Conservation (phyloP, 805 yeast species). For the Pichia scutulata region DNA sequence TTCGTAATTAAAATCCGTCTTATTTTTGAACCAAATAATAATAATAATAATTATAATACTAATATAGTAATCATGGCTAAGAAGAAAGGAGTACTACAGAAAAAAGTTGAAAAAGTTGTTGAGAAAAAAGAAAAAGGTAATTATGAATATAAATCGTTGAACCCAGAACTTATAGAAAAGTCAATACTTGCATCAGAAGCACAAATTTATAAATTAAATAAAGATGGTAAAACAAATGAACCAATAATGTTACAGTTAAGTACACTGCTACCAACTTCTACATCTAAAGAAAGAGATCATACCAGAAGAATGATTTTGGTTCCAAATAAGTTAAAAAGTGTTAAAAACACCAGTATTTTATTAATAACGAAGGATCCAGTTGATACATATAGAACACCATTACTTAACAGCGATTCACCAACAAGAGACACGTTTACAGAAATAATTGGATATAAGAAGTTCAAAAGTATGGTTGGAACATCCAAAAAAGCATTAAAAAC, state of each 20-base stretch:
- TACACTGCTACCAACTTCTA: conserved; percentile 38
- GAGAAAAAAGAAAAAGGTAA: conserved; percentile 1
- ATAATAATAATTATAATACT: no score
- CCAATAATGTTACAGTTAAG: conserved; percentile 39
- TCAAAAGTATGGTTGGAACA: conserved; percentile 39
- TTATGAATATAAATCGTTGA: conserved; percentile 11
- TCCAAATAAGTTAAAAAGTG: conserved; percentile 40
- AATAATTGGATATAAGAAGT: conserved; percentile 50
- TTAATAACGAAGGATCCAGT: conserved; percentile 73
- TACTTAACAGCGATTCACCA: conserved; percentile 41
- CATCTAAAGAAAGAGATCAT: conserved; percentile 38
- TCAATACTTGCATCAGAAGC: conserved; percentile 24
- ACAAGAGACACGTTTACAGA: conserved; percentile 58
- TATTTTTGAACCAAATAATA: no score
- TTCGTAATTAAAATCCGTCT: not conserved
- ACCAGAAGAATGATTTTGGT: conserved; percentile 56
- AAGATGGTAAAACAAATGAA: conserved; percentile 19
- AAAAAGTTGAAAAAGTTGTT: not conserved
- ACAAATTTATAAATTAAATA: conserved; percentile 25
- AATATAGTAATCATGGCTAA: no score
- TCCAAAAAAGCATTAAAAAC: conserved; percentile 40
- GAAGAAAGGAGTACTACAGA: conserved; percentile 2
- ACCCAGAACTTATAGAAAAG: conserved; percentile 10
- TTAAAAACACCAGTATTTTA: conserved; percentile 44
- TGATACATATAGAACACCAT: conserved; percentile 41